phyloP scores from a whole-genome alignment of 75 land plant species.

The Pinus albicaulis region DNA sequence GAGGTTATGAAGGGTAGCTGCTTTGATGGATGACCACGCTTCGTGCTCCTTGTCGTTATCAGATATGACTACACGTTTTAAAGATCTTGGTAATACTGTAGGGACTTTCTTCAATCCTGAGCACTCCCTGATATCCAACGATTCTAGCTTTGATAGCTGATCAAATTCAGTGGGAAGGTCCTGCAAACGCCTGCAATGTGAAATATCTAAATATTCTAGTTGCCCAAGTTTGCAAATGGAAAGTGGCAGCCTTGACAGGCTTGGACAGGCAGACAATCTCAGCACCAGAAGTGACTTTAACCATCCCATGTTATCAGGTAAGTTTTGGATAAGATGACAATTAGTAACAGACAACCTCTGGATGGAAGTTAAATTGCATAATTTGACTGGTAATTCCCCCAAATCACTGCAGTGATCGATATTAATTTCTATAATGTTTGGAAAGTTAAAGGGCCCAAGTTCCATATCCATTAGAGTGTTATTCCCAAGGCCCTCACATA shows the following conservation, averaged over 20 bases:
- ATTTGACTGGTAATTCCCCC: slow-evolving; percentile 28
- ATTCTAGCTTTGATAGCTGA: slow-evolving; percentile 28
- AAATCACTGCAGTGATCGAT: slow-evolving; percentile 54
- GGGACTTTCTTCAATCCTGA: slow-evolving; percentile 32
- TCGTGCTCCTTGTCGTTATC: not conserved
- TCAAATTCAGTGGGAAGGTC: slow-evolving; percentile 46
- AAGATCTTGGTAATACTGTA: not conserved
- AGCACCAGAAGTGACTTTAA: slow-evolving; percentile 30
- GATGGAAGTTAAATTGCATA: slow-evolving; percentile 24
- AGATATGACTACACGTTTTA: not conserved
- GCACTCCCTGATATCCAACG: slow-evolving; percentile 70
- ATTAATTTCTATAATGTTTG: slow-evolving; percentile 39
- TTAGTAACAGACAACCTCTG: slow-evolving; percentile 39
- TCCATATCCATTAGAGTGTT: slow-evolving; percentile 3
- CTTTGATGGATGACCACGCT: slow-evolving; percentile 6
- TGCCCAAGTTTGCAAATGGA: slow-evolving; percentile 28
- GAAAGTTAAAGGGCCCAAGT: slow-evolving; percentile 16
- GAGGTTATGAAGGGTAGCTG: slow-evolving; percentile 27
- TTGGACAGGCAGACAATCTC: slow-evolving; percentile 49
- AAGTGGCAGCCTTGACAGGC: slow-evolving; percentile 32
- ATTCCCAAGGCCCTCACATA: slow-evolving; percentile 32
- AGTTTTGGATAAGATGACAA: slow-evolving; percentile 36
- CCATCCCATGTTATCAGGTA: slow-evolving; percentile 41
- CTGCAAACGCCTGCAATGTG: slow-evolving; percentile 34
- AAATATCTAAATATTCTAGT: slow-evolving; percentile 50